These are phyloP conservation scores for Blastosporella zonata DNA, from an alignment of 1,284 basidiomycete genomes.

Conservation along the genomic window DNA sequence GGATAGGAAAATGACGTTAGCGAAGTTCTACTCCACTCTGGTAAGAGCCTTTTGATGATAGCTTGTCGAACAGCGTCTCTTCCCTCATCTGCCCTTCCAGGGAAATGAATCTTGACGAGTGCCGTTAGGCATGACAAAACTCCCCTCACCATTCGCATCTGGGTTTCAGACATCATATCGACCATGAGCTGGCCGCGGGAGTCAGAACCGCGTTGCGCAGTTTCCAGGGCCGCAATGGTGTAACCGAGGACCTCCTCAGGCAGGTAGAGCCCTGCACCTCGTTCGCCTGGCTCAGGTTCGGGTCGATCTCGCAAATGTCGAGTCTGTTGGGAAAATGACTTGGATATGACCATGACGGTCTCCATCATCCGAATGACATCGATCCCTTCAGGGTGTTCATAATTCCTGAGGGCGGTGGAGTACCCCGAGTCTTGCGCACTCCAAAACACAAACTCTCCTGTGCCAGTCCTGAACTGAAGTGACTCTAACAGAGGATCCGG, in stretches of 20 bases:
- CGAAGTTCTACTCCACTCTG: conserved; percentile 85
- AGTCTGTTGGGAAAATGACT: conserved; percentile 70
- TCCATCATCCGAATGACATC: conserved; percentile 76
- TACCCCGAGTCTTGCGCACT: conserved; percentile 74
- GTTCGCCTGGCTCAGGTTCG: conserved; percentile 68
- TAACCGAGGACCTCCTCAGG: conserved; percentile 91
- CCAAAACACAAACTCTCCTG: conserved; percentile 85
- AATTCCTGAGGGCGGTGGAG: conserved; percentile 47
- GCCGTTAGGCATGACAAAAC: conserved; percentile 18
- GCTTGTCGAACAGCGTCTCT: conserved; percentile 75
- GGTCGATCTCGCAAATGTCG: conserved; percentile 70
- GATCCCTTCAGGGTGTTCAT: conserved; percentile 46
- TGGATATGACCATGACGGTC: conserved; percentile 68
- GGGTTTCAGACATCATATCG: conserved; percentile 76
- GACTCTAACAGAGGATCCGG: conserved; percentile 68
- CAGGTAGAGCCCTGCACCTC: conserved; percentile 79
- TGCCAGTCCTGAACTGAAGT: conserved; percentile 71
- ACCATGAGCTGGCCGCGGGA: conserved; percentile 53
- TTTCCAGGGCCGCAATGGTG: conserved; percentile 81
- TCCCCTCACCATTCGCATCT: conserved; percentile 75
- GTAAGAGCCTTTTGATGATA: conserved; percentile 82
- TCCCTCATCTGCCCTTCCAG: conserved; percentile 64
- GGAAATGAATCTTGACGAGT: conserved; percentile 74
- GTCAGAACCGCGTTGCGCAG: conserved; percentile 70
- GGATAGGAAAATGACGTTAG: conserved; percentile 75